Evolutionary conservation across 345 rosid species (phyloP).

Genomic region (Heritiera littoralis): DNA sequence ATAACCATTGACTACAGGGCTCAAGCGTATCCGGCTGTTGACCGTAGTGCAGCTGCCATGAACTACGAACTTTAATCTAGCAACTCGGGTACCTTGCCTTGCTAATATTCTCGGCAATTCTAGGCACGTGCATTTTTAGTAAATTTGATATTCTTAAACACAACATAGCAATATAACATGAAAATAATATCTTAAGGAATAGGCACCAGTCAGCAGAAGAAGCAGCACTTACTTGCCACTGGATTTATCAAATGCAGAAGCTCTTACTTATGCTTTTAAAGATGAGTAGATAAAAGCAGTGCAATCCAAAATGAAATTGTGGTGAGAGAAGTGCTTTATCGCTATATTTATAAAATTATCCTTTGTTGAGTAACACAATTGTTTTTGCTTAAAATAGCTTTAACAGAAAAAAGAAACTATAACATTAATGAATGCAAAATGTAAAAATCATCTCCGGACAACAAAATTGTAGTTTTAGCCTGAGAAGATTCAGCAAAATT

Average conservation of each 20-base stretch:
- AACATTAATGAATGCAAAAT: slow-evolving; percentile 3
- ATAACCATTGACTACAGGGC: too few relatives aligned
- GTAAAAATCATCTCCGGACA: slow-evolving; percentile 3
- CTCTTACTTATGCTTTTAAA: background rate
- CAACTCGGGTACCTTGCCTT: too few relatives aligned
- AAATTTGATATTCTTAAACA: too few relatives aligned
- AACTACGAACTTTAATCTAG: too few relatives aligned
- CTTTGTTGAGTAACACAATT: background rate
- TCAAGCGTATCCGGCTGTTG: too few relatives aligned
- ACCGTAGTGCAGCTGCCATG: too few relatives aligned
- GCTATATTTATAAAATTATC: background rate
- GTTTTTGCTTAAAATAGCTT: background rate
- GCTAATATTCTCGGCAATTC: too few relatives aligned
- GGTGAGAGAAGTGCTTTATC: background rate
- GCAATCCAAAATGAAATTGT: background rate
- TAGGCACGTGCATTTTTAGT: too few relatives aligned
- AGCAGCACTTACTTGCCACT: background rate
- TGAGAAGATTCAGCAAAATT: background rate
- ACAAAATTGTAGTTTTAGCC: slow-evolving; percentile 13
- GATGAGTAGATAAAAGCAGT: background rate
- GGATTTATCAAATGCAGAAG: background rate
- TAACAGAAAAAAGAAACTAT: background rate
- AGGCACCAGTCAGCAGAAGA: too few relatives aligned
- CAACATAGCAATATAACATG: too few relatives aligned
- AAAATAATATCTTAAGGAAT: too few relatives aligned